Evolutionary conservation across 495 filamentous ascomycete genomes (phyloP), one percentile per base, ranked within the genome.

Genomic region (Xylaria intraflava): DNA sequence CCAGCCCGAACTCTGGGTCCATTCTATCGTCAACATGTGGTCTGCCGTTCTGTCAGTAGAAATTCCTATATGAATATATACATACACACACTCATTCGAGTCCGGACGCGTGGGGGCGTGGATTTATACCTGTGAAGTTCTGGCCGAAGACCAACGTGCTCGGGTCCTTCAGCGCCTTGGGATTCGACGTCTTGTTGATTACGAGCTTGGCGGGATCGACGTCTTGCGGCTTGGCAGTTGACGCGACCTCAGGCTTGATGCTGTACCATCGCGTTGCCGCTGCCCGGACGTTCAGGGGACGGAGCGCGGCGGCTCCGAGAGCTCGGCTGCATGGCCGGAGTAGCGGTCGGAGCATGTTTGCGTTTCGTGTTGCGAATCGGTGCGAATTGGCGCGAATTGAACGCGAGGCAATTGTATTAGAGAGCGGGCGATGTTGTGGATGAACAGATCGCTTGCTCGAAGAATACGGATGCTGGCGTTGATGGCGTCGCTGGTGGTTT

Each of bases 1-100:
- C 93, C 93, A 98, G 56, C 75, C 75, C 45, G 84, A 74, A 22
- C 72, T 66, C 47, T 90, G 83, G 22, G 87, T 89, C 93, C 93
- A 98, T 80, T 97, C 92, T 54, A 94, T 76, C 31, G 85, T 85
- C 57, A 98, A 83, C 94, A 98, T 98, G 72, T 98, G 93, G 74
- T 96, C 92, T 91, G 61, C 59, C 8, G 49, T 17, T 8, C 47
- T 31, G 26, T 35, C 33, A 30, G 2, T 27, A 2, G 0, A n/a
- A n/a, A 11, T 38, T 11, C 3, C 2, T 38, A 16, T 17, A 19
- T 17, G 16, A 3, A 38, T 38, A 6, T 11, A n/a, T n/a, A n/a
- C n/a, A n/a, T n/a, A n/a, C n/a, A n/a, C n/a, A n/a, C n/a, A n/a
- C n/a, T n/a, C n/a, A n/a, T n/a, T n/a, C n/a, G n/a, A n/a, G n/a